Base-by-base conservation (phyloP, 441 rosid species). In the Euphorbia schlechtendalii region DNA sequence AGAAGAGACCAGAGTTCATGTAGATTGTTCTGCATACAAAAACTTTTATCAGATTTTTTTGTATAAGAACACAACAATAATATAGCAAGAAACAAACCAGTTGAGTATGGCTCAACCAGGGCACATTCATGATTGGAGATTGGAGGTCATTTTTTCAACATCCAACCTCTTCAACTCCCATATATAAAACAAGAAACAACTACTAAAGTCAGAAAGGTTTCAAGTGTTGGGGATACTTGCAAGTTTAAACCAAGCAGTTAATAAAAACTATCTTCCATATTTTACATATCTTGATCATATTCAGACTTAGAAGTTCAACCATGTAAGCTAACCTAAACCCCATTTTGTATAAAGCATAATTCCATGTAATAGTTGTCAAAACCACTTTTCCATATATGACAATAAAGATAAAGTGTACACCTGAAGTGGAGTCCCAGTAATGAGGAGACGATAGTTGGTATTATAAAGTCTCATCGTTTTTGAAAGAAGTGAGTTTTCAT, bases 361-460 rank as follows among this genome's bases (percentile, higher is more conserved):
- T 13, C 8, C 63, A 10, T n/a, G 14, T 32, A 36, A 49, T n/a
- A 49, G 34, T 11, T 53, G 54, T 24, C n/a, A 59, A 21, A 56
- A 21, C 52, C 21, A 61, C 11, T 63, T 52, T 21, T 6, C 6
- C 28, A 56, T 49, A 51, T 52, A 65, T 52, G 57, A 34, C 3
- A 38, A 15, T 56, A 17, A 22, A 18, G 51, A 54, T 56, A 22
- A 41, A 71, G 73, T 54, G 67, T 62, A 66, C 76, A 92, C 99
- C 97, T 95, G 99, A 81, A 95, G 99, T 0, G 98, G 98, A 55
- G 99, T 95, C 57, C 97, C 99, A 11, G 98, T 92, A 73, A 95
- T 90, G 69, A 95, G 97, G 75, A 95, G 96, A 32, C 97, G 96
- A 63, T 90, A 95, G 67, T 95, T 92, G 49, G 99, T 95, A 80